Percentiles rank a stretch among this genome's conserved stretches.
Evolutionary conservation across 169 alveolate species (phyloP).

Genomic region (Cyclospora cayetanensis): DNA sequence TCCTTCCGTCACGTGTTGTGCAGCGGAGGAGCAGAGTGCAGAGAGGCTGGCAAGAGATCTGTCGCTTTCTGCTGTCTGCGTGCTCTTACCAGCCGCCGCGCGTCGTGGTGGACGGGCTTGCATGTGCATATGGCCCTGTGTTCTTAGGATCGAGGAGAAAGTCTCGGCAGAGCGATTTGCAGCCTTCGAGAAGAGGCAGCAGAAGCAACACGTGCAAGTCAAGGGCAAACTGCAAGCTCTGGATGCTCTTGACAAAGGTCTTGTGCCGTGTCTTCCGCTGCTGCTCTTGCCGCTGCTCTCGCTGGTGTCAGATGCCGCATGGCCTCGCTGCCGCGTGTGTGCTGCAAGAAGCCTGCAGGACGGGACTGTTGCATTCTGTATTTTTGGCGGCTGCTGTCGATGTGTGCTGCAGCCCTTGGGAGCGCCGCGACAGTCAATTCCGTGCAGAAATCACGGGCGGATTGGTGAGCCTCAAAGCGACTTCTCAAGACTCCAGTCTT

Average conservation of each 20-base stretch:
- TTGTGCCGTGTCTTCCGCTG: neutral
- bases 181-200: neutral
- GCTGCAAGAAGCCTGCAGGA: no score
- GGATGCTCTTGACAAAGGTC: neutral
- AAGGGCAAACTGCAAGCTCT: neutral
- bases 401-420: neutral
- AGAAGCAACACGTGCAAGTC: neutral
- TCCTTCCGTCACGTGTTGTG: no score
- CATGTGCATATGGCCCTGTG: no score
- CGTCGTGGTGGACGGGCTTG: no score
- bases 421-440: neutral
- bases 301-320: neutral
- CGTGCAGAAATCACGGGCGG: slow-evolving; percentile 3
- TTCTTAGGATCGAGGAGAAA: neutral
- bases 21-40: no score
- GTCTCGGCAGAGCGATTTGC: neutral
- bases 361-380: neutral
- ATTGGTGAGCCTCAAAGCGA: neutral
- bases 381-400: neutral
- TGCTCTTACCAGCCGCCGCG: no score
- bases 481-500: neutral
- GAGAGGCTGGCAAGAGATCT: no score
- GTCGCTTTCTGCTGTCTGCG: no score
- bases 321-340: neutral
- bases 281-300: neutral